Base-by-base conservation (phyloP, 305 asterid genomes). In the Fraxinus latifolia region DNA sequence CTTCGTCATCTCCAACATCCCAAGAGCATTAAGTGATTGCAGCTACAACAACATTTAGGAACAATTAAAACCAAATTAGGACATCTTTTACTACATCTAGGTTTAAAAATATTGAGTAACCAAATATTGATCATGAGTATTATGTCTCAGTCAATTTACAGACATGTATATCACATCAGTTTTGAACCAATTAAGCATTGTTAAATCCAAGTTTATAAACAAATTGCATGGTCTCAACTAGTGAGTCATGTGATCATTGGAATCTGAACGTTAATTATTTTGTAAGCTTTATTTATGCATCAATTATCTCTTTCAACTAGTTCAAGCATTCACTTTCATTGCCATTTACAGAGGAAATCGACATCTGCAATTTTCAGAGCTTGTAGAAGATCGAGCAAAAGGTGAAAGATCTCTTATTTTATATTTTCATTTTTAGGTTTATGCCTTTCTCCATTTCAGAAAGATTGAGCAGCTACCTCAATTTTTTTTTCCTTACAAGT, bases 11-110 rank as follows among this genome's bases (percentile, higher is more conserved):
- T 92, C 95, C 88, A 93, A 53, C 67, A 84, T 62, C 75, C 91
- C 92, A 83, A 92, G 92, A 84, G 94, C 91, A 87, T 91, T 89
- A 71, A 93, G 83, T 55, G 98, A 91, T 86, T 95, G 96, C 82
- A 93, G 87, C 98, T 95, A 91, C 94, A 77, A 91, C 94, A 77
- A 86, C 80, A 82, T 77, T 83, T 42, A 74, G 25, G 58, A 27
- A 39, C 68, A 58, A 89, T 11, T 58, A 79, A 55, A 75, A 81
- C 3, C 11, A 60, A 80, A 62, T 82, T 70, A 82, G 36, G 74
- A 77, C 23, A 73, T 65, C 67, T 83, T 70, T 58, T 65, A 60
- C 80, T 58, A 27, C 23, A 50, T 58, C 82, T 44, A 55, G 34
- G 67, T 73, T 75, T 8, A 15, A 31, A 58, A 25, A 58, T 8